Evolutionary conservation across 768 basidiomycete species (phyloP), one percentile per base, ranked within the genome.

Genomic region (Phylloporus arenicola): DNA sequence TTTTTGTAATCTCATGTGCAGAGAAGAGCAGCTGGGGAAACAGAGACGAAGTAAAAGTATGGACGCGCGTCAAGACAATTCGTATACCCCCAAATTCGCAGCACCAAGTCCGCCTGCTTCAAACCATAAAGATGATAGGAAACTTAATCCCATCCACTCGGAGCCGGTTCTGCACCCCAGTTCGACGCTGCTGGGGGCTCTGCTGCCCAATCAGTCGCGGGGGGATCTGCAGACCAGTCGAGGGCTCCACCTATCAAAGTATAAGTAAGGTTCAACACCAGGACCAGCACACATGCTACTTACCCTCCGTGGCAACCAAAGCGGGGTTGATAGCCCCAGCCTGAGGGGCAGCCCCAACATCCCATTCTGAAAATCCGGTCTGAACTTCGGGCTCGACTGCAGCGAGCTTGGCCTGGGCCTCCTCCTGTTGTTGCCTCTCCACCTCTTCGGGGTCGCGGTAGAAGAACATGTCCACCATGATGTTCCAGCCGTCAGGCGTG

Each of bases 391-490:
- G 82, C 45, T 80, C 81, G 54, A 81, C 78, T 57, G 81, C 76
- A 45, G 71, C 70, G 45, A 75, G 72, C 73, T 93, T 93, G 61
- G 89, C 89, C 56, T 86, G 83, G 24, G 90, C 89, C 69, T 91
- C 92, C 68, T 92, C 94, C 65, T 89, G 85, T 68, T 92, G 90
- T 75, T 97, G 95, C 74, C 88, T 91, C 83, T 97, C 94, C 61
- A 97, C 89, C 74, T 99, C 96, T 70, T 99, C 94, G 54, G 95
- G 93, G 75, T 97, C 95, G 65, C 95, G 90, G 83, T 98, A 98
- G 86, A 97, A 93, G 87, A 94, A 94, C 86, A 95, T 88, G 72
- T 95, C 94, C 58, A 94, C 92, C 91, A 98, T 96, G 71, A 96
- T 88, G 69, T 85, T 89, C 96, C 96, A 99, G 63, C 88, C 90